phyloP scores from a whole-genome alignment of 163 green algal species.

The Coccomyxa subellipsoidea region DNA sequence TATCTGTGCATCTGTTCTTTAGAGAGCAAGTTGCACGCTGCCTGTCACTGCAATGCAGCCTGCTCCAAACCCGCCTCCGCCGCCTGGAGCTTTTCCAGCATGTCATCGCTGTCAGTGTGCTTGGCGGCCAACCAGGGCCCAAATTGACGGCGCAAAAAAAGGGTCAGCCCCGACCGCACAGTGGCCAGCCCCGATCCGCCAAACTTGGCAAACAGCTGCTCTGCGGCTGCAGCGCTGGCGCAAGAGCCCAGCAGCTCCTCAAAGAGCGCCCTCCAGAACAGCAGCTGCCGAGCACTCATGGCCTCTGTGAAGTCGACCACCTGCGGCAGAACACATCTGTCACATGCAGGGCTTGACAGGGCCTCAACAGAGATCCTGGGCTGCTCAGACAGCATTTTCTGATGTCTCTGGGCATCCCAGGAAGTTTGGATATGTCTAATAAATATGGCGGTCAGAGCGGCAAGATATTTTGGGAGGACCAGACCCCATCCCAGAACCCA shows the following conservation, averaged over 20 bases:
- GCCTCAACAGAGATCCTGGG: too few species aligned
- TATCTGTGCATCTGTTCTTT: too few species aligned
- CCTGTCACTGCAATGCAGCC: not conserved
- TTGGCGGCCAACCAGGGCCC: not conserved
- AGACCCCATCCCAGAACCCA: too few species aligned
- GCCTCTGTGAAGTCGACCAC: conserved; percentile 22
- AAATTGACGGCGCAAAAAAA: not conserved
- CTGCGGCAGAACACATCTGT: conserved; percentile 9
- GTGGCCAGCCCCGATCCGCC: not conserved
- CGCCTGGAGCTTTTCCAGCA: not conserved
- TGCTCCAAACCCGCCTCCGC: not conserved
- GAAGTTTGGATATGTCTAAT: too few species aligned
- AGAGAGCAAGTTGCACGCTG: not conserved
- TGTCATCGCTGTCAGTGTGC: not conserved
- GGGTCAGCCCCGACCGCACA: not conserved
- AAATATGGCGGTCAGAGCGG: too few species aligned
- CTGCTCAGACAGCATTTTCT: too few species aligned
- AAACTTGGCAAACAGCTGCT: not conserved
- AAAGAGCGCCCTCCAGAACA: conserved; percentile 46
- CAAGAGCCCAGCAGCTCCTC: conserved; percentile 23
- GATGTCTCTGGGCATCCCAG: too few species aligned
- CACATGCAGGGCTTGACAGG: too few species aligned
- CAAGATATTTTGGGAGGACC: too few species aligned
- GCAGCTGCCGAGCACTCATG: conserved; percentile 14
- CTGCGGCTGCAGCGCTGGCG: not conserved